Evolutionary conservation across 495 filamentous ascomycete genomes (phyloP), one percentile per base, ranked within the genome.

Genomic region (Aspergillus asperescens): DNA sequence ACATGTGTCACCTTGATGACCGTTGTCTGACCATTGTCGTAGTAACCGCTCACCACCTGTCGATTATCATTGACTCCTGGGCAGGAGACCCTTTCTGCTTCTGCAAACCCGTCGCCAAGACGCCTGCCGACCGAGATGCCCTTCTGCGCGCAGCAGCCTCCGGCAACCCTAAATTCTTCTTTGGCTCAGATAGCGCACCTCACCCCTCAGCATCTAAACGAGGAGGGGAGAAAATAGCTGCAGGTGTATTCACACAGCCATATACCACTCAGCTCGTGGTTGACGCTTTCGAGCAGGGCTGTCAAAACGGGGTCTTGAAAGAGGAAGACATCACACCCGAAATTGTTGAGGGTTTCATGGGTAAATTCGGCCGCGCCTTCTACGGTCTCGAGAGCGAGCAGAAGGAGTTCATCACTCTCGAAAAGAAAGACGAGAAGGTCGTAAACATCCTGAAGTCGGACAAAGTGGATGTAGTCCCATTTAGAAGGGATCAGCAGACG

Each of bases 161-260:
- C 22, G 83, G 87, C 15, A 76, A 85, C 54, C 75, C 81, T 3
- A 90, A 90, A 62, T 95, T 95, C 74, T 95, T 95, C 77, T 81
- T 95, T 50, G 69, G 75, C 56, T 75, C 63, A 25, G 85, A 89
- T 62, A 81, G 78, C 38, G 86, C 86, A 25, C 91, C 92, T 19
- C 91, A 96, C 70, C 83, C 85, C 7, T 78, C 84, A 12, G 64
- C 68, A 12, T 81, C 85, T 43, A 96, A 95, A 74, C 78, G 82
- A 50, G 81, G 77, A 50, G 74, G 67, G 41, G 74, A 75, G 44
- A 86, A 79, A 68, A 68, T 76, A n/a, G 87, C 89, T 5, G 89
- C 88, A 4, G 90, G 92, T 20, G 85, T 92, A 6, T 96, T 94
- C 71, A 95, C 90, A 7, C 90, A 96, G 66, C 86, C 88, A n/a